Conservation (phyloP, 108 stramenopile species). For the Conticribra weissflogii region DNA sequence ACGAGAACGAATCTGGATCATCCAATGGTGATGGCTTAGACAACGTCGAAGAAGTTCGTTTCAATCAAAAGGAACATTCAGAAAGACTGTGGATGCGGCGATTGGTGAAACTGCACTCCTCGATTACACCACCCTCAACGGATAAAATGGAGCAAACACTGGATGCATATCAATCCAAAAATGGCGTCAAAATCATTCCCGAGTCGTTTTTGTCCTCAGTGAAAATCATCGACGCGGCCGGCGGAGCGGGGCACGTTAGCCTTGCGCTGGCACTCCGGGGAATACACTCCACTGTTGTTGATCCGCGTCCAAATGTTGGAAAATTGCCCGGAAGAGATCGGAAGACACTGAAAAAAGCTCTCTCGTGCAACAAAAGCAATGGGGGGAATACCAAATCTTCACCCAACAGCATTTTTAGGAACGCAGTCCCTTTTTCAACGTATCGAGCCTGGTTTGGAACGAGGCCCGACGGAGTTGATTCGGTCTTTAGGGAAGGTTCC, state of each 20-base stretch:
- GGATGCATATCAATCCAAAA: background rate
- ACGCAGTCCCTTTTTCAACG: slow-evolving; percentile 48
- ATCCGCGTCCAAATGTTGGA: slow-evolving; percentile 70
- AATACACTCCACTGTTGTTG: slow-evolving; percentile 72
- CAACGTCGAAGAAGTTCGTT: background rate
- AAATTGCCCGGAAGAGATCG: slow-evolving; percentile 73
- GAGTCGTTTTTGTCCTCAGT: background rate
- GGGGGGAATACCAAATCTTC: slow-evolving; percentile 3
- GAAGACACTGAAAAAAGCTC: slow-evolving; percentile 62
- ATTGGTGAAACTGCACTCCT: slow-evolving; percentile 10
- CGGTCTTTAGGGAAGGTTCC: slow-evolving; percentile 51
- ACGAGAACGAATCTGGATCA: background rate
- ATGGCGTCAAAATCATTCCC: background rate
- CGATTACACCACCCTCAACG: slow-evolving; percentile 1
- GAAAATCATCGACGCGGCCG: slow-evolving; percentile 74
- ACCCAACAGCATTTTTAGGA: slow-evolving; percentile 9
- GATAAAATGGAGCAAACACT: background rate
- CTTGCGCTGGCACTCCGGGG: slow-evolving; percentile 70
- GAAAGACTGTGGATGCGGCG: slow-evolving; percentile 14
- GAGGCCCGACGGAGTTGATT: slow-evolving; percentile 58
- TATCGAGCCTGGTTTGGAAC: slow-evolving; percentile 67
- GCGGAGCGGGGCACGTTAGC: slow-evolving; percentile 83
- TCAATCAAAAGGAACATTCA: background rate
- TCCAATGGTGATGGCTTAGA: background rate
- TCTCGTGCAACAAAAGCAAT: slow-evolving; percentile 3